phyloP scores from a whole-genome alignment of 2,329 filamentous ascomycete genomes.

The Ceratocystiopsis minuta region DNA sequence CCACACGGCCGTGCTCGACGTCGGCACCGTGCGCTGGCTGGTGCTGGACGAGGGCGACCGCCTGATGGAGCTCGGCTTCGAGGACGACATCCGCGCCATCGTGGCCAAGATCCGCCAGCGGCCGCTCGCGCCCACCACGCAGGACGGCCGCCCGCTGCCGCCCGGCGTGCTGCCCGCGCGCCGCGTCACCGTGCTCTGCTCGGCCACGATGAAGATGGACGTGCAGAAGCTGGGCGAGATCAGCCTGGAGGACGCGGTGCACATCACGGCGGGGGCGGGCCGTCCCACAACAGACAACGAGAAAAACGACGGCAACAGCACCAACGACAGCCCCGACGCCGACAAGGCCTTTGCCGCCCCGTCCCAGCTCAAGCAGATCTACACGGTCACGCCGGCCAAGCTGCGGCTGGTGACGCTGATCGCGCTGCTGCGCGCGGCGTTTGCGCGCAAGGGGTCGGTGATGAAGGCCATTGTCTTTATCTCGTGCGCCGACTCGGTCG shows the following conservation, averaged over 20 bases:
- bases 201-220: constrained; percentile 94
- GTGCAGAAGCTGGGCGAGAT: constrained; percentile 89
- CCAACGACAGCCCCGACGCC: background rate
- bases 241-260: constrained; percentile 79
- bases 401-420: constrained; percentile 76
- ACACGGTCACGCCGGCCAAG: constrained; percentile 75
- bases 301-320: constrained; percentile 21
- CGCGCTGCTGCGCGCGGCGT: constrained; percentile 68
- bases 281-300: background rate
- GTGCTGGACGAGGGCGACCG: constrained; percentile 91
- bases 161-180: constrained; percentile 52
- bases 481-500: constrained; percentile 88
- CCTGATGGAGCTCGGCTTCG: constrained; percentile 96
- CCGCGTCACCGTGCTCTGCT: constrained; percentile 78
- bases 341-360: constrained; percentile 59
- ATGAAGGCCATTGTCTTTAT: constrained; percentile 98
- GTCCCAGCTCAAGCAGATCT: constrained; percentile 84
- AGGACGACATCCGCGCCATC: constrained; percentile 79
- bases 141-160: constrained; percentile 33
- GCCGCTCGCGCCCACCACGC: constrained; percentile 38
- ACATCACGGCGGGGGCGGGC: constrained; percentile 52
- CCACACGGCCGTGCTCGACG: constrained; percentile 75
- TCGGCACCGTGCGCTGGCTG: constrained; percentile 81
- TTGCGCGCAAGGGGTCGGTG: constrained; percentile 71
- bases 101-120: constrained; percentile 60